These are phyloP conservation scores for Sideroxylon spinosum DNA, from an alignment of 179 eudicot genomes.

Conservation along the genomic window DNA sequence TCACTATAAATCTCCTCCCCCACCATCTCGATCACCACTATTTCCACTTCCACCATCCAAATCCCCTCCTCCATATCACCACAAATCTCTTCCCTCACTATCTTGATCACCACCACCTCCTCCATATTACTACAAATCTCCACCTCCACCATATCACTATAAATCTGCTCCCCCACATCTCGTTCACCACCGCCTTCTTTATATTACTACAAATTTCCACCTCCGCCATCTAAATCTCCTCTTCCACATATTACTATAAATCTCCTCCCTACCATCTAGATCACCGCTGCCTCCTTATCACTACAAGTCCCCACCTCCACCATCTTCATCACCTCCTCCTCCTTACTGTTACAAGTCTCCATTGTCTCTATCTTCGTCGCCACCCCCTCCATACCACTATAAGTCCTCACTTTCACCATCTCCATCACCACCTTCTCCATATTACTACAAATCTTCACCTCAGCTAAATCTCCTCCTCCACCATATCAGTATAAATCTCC, in stretches of 20 bases:
- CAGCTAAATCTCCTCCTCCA: constrained; percentile 2
- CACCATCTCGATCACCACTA: neutral
- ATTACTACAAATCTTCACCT: neutral
- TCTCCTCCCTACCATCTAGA: neutral
- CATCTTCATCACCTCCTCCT: neutral
- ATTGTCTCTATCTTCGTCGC: neutral
- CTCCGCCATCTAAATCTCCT: neutral
- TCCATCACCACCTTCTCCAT: neutral
- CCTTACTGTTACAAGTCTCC: neutral
- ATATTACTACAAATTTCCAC: neutral
- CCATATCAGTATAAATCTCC: neutral
- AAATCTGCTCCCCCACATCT: neutral
- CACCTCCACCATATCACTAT: neutral
- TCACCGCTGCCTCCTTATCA: neutral
- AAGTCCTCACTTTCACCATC: neutral
- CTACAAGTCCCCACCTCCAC: neutral
- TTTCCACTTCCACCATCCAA: neutral
- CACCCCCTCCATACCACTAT: constrained; percentile 1
- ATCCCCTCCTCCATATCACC: neutral
- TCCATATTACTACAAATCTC: neutral
- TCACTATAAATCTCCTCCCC: neutral
- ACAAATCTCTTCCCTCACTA: neutral
- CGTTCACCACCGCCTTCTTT: neutral
- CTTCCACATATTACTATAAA: neutral
- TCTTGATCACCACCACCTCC: constrained; percentile 9